These are phyloP conservation scores for Ceratobasidium sp. DNA, from an alignment of 1,284 basidiomycete species.

Conservation along the genomic window DNA sequence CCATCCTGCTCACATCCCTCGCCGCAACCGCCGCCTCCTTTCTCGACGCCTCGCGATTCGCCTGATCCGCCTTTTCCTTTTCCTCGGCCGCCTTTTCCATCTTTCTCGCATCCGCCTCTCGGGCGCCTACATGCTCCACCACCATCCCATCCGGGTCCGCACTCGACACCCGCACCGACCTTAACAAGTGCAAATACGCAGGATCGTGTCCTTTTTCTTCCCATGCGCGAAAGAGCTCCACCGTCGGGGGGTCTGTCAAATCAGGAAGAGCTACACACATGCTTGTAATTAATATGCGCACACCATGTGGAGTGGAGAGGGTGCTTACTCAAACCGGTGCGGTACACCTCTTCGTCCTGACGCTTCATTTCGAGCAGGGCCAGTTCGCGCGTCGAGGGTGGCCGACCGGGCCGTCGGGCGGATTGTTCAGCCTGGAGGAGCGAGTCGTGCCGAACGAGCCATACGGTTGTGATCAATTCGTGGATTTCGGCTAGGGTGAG, in stretches of 20 bases:
- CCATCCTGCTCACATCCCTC: conserved; percentile 41
- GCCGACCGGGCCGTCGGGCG: conserved; percentile 73
- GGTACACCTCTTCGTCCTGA: conserved; percentile 74
- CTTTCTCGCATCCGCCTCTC: conserved; percentile 20
- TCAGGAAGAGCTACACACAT: conserved; percentile 74
- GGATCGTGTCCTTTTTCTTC: conserved; percentile 66
- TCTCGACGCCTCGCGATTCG: conserved; percentile 33
- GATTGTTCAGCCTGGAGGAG: conserved; percentile 69
- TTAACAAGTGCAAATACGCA: conserved; percentile 75
- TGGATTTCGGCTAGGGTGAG: conserved; percentile 74
- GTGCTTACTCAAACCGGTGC: conserved; percentile 76
- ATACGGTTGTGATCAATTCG: conserved; percentile 68
- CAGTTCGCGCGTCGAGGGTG: conserved; percentile 73
- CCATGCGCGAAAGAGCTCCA: conserved; percentile 77
- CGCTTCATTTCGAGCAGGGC: conserved; percentile 76
- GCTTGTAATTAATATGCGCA: conserved; percentile 12
- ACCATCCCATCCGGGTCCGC: conserved; percentile 52
- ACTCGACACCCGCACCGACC: conserved; percentile 75
- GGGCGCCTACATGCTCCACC: conserved; percentile 62
- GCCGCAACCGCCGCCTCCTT: conserved; percentile 19
- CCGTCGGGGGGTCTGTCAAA: conserved; percentile 75
- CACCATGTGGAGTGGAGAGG: conserved; percentile 36
- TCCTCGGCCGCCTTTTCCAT: conserved; percentile 37
- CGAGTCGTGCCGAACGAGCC: conserved; percentile 75
- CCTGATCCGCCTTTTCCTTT: conserved; percentile 37